A percentile compares a stretch with the other conserved stretches of the same genome.
phyloP scores from a whole-genome alignment of 495 filamentous ascomycete genomes.

The Neurospora hispaniola region DNA sequence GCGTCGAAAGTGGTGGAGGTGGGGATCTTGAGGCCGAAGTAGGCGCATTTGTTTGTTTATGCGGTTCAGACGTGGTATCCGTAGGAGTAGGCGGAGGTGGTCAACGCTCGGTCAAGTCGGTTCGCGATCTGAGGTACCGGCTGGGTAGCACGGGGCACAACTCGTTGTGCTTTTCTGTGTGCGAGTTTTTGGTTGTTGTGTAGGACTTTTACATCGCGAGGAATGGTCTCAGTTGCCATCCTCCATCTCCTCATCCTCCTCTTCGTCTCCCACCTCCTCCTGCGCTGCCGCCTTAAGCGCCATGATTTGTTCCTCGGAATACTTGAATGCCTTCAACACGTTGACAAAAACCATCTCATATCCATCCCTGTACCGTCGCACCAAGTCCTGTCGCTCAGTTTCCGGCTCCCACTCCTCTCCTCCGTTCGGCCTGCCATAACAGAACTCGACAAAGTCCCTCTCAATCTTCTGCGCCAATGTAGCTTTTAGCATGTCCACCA shows the following conservation, averaged over 20 bases:
- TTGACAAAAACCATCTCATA: not conserved
- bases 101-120: not conserved
- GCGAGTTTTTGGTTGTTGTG: not conserved
- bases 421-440: not conserved
- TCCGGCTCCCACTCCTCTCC: not conserved
- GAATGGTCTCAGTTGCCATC: slow-evolving; percentile 18
- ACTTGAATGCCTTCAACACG: not conserved
- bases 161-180: not conserved
- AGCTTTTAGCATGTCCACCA: slow-evolving; percentile 15
- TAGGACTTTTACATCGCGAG: not conserved
- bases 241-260: slow-evolving; percentile 5
- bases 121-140: not conserved
- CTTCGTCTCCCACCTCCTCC: slow-evolving; percentile 18
- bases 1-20: slow-evolving; percentile 8
- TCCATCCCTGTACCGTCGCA: not conserved
- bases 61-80: slow-evolving; percentile 7
- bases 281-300: slow-evolving; percentile 21
- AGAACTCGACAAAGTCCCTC: slow-evolving; percentile 11
- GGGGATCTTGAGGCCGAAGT: slow-evolving; percentile 6
- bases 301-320: not conserved
- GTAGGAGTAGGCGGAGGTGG: not conserved
- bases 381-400: not conserved
- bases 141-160: not conserved
- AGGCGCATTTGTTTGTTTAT: slow-evolving; percentile 13
- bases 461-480: slow-evolving; percentile 18